Percentiles rank a stretch among this genome's conserved stretches.
phyloP scores from a whole-genome alignment of 1,284 basidiomycete species.

The Trichosporon sp. region DNA sequence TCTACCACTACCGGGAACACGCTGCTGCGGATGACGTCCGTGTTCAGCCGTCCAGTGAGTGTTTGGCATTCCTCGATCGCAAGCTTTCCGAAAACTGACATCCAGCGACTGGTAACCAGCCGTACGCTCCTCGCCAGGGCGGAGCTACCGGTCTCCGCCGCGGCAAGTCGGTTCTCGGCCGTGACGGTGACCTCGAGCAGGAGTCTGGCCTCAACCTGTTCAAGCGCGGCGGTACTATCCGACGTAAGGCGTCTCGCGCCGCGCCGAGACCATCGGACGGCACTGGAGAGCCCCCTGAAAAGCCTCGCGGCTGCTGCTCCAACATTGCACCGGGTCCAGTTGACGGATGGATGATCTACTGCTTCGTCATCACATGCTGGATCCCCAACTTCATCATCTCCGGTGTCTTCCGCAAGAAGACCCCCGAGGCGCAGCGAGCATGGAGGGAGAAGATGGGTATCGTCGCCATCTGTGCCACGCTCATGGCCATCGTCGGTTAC shows the following conservation, averaged over 20 bases:
- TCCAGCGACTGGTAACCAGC: conserved; percentile 79
- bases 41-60: conserved; percentile 77
- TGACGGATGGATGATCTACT: conserved; percentile 95
- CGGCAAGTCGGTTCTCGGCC: conserved; percentile 80
- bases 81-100: conserved; percentile 26
- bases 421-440: conserved; percentile 90
- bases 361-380: conserved; percentile 80
- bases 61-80: conserved; percentile 1
- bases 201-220: conserved; percentile 86
- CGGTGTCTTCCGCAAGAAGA: conserved; percentile 69
- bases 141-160: conserved; percentile 66
- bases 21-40: conserved; percentile 78
- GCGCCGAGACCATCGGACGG: conserved; percentile 50
- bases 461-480: conserved; percentile 71
- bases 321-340: conserved; percentile 76
- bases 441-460: conserved; percentile 98
- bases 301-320: conserved; percentile 35
- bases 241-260: conserved; percentile 66
- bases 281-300: conserved; percentile 25
- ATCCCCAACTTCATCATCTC: conserved; percentile 74
- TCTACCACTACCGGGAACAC: conserved; percentile 93
- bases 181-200: conserved; percentile 84
- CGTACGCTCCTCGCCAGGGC: conserved; percentile 57
- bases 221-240: conserved; percentile 75
- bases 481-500: conserved; percentile 95